Conservation (phyloP, 805 yeast species). For the Candida boleticola region DNA sequence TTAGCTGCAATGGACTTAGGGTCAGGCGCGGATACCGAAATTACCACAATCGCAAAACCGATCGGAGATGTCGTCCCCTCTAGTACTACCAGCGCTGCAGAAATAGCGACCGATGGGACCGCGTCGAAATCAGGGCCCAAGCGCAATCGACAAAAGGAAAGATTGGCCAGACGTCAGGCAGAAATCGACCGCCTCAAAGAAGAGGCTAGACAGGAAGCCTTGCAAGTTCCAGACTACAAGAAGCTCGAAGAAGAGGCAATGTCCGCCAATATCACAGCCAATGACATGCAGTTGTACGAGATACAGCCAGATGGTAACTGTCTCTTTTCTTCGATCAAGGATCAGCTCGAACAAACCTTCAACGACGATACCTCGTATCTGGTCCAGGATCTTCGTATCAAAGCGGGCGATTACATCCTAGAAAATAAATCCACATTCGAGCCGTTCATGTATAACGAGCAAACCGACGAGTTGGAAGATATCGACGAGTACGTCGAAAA, state of each 20-base stretch:
- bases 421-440: constrained; percentile 64
- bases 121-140: neutral
- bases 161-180: constrained; percentile 73
- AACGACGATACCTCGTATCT: constrained; percentile 16
- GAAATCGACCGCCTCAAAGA: constrained; percentile 58
- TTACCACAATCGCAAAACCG: too few species aligned
- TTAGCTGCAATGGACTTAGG: constrained; percentile 54
- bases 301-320: constrained; percentile 94
- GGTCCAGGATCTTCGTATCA: constrained; percentile 55
- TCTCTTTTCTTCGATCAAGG: constrained; percentile 79
- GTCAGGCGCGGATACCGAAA: neutral
- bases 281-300: constrained; percentile 57
- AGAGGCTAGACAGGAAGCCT: constrained; percentile 74
- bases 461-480: constrained; percentile 60
- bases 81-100: too few species aligned
- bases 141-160: constrained; percentile 77
- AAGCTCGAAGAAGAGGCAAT: constrained; percentile 71
- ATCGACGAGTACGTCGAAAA: constrained; percentile 66
- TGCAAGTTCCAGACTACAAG: constrained; percentile 60
- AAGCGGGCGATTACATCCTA: constrained; percentile 67
- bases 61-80: too few species aligned
- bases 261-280: constrained; percentile 47
- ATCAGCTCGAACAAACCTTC: constrained; percentile 50
- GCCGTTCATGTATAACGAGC: constrained; percentile 84
- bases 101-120: too few species aligned